Evolutionary conservation across 2,329 filamentous ascomycete genomes (phyloP), one percentile per base, ranked within the genome.

Genomic region (Ceratocystis alfenasii): DNA sequence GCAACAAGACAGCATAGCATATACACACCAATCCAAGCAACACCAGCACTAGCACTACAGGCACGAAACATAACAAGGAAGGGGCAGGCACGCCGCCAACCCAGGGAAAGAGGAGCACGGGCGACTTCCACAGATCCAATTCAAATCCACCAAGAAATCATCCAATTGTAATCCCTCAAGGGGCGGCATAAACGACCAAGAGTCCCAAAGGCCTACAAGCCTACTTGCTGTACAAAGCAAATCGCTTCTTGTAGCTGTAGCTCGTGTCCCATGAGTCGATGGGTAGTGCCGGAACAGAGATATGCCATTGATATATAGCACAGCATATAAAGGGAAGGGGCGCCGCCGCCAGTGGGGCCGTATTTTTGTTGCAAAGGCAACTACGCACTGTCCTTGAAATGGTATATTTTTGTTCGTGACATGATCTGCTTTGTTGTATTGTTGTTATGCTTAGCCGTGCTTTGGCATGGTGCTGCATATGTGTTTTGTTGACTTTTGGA

Each of bases 51-150:
- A 10, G 33, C 33, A 36, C 33, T 36, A 25, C 50, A 55, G 7
- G n/a, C 28, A 57, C 15, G n/a, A 22, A 22, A 28, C 63, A 60
- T n/a, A 55, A 44, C 63, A 60, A 60, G 53, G 41, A 59, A 65
- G 57, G 57, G 22, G 22, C 22, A 22, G 57, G 64, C 36, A 44
- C 44, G 61, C 33, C 20, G 61, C 61, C 30, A 22, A 10, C 36
- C 44, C 25, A 15, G 7, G 17, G 41, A 67, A 62, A 41, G 55
- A 61, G 59, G 65, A 64, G 65, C 62, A 67, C 62, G 55, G 65
- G 62, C 62, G 22, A 48, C 61, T 67, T 61, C 62, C 65, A 62
- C 64, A 62, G 62, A 60, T 61, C 61, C 53, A 64, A 53, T 61
- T 28, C 25, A 15, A 55, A 41, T n/a, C 25, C 53, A 57, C 25